These are phyloP conservation scores for Solanum aculeatissimum DNA, from an alignment of 305 asterid genomes.

Conservation along the genomic window DNA sequence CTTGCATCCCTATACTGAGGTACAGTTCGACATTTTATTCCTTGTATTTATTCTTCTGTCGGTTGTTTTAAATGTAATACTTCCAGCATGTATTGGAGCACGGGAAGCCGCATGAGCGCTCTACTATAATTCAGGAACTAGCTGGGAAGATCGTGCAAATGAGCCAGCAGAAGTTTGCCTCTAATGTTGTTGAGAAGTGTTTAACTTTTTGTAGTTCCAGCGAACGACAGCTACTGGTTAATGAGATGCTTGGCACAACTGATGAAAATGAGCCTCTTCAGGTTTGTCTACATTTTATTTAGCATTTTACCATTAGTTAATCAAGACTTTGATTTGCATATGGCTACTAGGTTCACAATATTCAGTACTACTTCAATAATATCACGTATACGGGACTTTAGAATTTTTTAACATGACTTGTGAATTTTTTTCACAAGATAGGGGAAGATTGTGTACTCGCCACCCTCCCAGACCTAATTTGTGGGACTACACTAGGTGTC, in stretches of 20 bases:
- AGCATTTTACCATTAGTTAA: neutral
- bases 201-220: conserved; percentile 29
- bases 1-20: neutral
- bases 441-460: neutral
- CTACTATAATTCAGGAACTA: conserved; percentile 28
- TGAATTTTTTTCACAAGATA: neutral
- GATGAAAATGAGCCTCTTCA: conserved; percentile 47
- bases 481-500: neutral
- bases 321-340: neutral
- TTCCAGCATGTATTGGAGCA: conserved; percentile 38
- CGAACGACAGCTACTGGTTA: conserved; percentile 39
- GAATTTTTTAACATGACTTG: neutral
- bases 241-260: conserved; percentile 39
- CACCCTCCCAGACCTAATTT: neutral
- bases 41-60: neutral
- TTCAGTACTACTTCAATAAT: neutral
- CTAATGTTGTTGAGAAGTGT: conserved; percentile 43
- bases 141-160: conserved; percentile 36
- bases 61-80: neutral
- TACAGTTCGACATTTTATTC: neutral
- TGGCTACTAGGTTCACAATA: neutral
- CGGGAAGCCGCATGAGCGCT: conserved; percentile 38
- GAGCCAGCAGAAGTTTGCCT: conserved; percentile 43
- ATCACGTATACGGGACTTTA: neutral
- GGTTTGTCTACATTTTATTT: conserved; percentile 10